Evolutionary conservation across 1,284 basidiomycete species (phyloP).

Genomic region (Stereum hirsutum): DNA sequence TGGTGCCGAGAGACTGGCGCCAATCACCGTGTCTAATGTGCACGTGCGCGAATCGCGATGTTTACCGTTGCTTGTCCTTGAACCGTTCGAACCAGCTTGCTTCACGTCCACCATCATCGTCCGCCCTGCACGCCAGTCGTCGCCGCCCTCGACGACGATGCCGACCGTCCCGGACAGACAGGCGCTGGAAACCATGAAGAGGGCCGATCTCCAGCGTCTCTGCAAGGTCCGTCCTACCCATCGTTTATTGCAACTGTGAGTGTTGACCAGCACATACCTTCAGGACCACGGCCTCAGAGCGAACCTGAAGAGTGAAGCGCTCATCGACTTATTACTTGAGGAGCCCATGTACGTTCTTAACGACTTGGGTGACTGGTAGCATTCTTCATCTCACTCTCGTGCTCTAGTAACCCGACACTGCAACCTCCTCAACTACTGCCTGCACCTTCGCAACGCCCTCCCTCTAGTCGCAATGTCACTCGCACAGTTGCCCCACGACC

Average conservation of each 20-base stretch:
- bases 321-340: slow-evolving; percentile 65
- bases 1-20: no score
- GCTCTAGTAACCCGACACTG: slow-evolving; percentile 2
- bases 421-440: slow-evolving; percentile 7
- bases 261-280: neutral
- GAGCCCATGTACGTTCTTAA: neutral
- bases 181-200: slow-evolving; percentile 53
- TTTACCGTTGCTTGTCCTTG: slow-evolving; percentile 4
- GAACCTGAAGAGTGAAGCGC: slow-evolving; percentile 67
- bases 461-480: slow-evolving; percentile 23
- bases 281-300: slow-evolving; percentile 72
- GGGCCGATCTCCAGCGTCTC: slow-evolving; percentile 61
- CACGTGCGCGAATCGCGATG: slow-evolving; percentile 9
- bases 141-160: slow-evolving; percentile 24
- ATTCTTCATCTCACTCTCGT: slow-evolving; percentile 2
- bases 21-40: no score
- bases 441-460: slow-evolving; percentile 16
- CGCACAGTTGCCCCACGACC: slow-evolving; percentile 22
- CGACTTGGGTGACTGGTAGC: slow-evolving; percentile 3
- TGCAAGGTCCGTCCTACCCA: slow-evolving; percentile 49
- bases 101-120: slow-evolving; percentile 1
- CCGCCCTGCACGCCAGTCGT: no score
- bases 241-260: neutral
- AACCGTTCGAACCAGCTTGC: neutral
- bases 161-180: slow-evolving; percentile 40